phyloP scores from a whole-genome alignment of 495 filamentous ascomycete genomes.

The Mytilinidion resinicola region DNA sequence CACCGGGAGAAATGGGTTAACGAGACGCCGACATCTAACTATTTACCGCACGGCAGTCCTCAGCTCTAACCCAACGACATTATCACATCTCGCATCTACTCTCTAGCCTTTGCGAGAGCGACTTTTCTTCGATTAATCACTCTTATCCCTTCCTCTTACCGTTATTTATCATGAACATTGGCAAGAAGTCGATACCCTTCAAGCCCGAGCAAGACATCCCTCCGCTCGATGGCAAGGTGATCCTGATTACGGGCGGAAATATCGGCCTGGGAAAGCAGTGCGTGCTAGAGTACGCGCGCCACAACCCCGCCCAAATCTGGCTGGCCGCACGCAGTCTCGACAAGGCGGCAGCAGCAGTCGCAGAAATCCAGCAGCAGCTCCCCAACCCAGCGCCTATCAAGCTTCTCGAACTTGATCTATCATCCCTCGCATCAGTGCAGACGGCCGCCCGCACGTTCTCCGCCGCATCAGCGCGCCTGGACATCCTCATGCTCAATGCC shows the following conservation, averaged over 20 bases:
- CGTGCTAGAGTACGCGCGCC: slow-evolving; percentile 26
- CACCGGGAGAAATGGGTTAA: no score
- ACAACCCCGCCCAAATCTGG: slow-evolving; percentile 30
- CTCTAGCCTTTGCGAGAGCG: background rate
- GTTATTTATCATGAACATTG: background rate
- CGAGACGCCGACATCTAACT: background rate
- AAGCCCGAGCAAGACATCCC: slow-evolving; percentile 27
- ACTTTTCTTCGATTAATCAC: background rate
- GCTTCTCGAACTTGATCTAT: slow-evolving; percentile 19
- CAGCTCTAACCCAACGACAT: background rate
- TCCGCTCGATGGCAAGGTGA: slow-evolving; percentile 23
- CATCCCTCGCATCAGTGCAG: slow-evolving; percentile 18
- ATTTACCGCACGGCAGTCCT: background rate
- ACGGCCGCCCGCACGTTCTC: slow-evolving; percentile 4
- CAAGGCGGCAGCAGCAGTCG: slow-evolving; percentile 3
- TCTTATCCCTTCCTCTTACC: background rate
- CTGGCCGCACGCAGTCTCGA: slow-evolving; percentile 5
- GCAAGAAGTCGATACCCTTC: slow-evolving; percentile 22
- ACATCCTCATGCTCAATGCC: slow-evolving; percentile 25
- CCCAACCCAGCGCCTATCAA: background rate
- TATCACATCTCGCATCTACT: background rate
- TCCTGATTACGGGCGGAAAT: slow-evolving; percentile 30
- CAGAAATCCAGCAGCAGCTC: background rate
- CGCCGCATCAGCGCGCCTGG: slow-evolving; percentile 7
- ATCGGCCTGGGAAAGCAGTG: slow-evolving; percentile 29